These are phyloP conservation scores for Periconia sp. DNA, from an alignment of 2,329 filamentous ascomycete species.

Conservation along the genomic window DNA sequence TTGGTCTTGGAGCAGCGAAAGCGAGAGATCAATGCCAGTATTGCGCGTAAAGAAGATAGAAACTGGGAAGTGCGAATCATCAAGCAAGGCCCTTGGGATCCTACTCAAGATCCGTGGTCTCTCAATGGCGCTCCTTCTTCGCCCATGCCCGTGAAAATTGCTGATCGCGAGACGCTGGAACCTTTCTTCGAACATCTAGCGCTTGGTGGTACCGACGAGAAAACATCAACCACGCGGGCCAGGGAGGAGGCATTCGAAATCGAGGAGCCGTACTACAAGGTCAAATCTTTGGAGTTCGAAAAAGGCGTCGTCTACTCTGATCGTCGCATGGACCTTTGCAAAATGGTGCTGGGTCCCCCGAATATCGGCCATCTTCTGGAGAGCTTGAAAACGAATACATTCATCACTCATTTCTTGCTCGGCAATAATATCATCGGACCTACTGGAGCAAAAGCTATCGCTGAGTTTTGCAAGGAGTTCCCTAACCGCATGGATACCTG, in stretches of 20 bases:
- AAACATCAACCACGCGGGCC: constrained; percentile 10
- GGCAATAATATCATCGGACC: constrained; percentile 59
- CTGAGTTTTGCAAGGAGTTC: constrained; percentile 47
- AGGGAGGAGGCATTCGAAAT: constrained; percentile 18
- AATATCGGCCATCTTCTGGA: constrained; percentile 56
- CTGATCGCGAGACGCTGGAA: constrained; percentile 31
- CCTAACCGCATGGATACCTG: constrained; percentile 56
- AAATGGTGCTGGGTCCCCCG: constrained; percentile 57
- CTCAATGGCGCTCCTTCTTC: constrained; percentile 32
- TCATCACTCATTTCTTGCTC: constrained; percentile 55
- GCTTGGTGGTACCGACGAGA: constrained; percentile 24
- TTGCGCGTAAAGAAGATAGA: constrained; percentile 16
- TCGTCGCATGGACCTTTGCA: constrained; percentile 58
- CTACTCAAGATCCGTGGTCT: constrained; percentile 29
- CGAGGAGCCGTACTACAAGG: constrained; percentile 38
- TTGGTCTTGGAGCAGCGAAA: constrained; percentile 22
- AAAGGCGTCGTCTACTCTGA: constrained; percentile 54
- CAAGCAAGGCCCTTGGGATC: constrained; percentile 41
- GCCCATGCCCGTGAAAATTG: constrained; percentile 43
- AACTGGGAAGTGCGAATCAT: constrained; percentile 31
- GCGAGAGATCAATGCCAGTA: constrained; percentile 16
- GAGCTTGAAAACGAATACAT: constrained; percentile 50
- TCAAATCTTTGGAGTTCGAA: constrained; percentile 40
- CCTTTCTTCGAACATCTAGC: constrained; percentile 43
- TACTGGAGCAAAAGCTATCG: constrained; percentile 47